These are phyloP conservation scores for Fusarium tricinctum DNA, from an alignment of 2,329 filamentous ascomycete genomes.

Conservation along the genomic window DNA sequence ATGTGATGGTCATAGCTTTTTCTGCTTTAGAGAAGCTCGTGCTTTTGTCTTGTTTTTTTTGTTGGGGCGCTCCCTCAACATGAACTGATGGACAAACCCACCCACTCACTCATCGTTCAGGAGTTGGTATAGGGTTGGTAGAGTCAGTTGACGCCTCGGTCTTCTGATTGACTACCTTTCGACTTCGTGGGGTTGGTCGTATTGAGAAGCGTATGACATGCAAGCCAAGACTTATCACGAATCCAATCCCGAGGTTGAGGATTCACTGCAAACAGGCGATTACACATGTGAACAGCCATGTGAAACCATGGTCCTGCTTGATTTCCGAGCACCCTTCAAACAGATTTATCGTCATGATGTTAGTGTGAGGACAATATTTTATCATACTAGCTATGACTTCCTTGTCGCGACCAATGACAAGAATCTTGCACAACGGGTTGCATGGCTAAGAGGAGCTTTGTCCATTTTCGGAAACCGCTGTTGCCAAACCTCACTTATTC, in stretches of 20 bases:
- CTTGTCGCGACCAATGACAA: too few species aligned
- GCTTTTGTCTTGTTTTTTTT: constrained; percentile 9
- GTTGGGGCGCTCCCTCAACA: constrained; percentile 18
- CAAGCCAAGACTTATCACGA: constrained; percentile 8
- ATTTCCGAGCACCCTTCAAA: too few species aligned
- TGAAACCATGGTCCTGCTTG: too few species aligned
- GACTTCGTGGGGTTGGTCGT: not conserved
- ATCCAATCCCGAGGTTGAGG: constrained; percentile 7
- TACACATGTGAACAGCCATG: not conserved
- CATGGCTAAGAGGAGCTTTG: too few species aligned
- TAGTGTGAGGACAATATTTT: too few species aligned
- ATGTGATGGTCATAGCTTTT: not conserved
- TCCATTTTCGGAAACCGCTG: too few species aligned
- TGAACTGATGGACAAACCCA: not conserved
- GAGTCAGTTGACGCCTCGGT: constrained; percentile 1
- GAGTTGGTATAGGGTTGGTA: constrained; percentile 1
- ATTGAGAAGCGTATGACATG: not conserved
- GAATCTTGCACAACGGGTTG: too few species aligned
- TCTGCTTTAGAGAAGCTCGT: not conserved
- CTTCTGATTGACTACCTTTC: not conserved
- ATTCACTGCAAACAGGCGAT: accelerated
- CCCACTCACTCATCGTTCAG: not conserved
- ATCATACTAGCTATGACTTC: too few species aligned
- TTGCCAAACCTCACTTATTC: constrained; percentile 6
- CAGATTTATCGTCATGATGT: too few species aligned